Evolutionary conservation across 257 asterid genomes (phyloP).

Genomic region (Apocynum venetum): DNA sequence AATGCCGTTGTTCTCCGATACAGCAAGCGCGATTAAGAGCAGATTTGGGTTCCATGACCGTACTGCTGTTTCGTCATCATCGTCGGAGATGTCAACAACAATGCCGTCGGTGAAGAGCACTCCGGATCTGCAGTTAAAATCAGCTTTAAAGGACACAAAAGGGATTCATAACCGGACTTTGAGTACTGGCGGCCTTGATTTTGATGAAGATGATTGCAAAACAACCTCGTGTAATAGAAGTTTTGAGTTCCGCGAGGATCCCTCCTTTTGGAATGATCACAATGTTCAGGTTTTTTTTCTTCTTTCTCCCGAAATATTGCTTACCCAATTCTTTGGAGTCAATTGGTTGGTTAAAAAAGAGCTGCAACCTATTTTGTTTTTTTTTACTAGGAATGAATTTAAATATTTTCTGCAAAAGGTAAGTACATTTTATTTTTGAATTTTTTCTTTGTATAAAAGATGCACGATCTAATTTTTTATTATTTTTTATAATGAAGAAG

Average conservation of each 20-base stretch:
- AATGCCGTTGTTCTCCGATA: conserved; percentile 59
- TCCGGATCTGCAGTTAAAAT: conserved; percentile 50
- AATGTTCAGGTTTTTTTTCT: conserved; percentile 60
- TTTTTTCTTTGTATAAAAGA: not conserved
- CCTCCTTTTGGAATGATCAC: conserved; percentile 81
- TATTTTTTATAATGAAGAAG: too few species aligned
- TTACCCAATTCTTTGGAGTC: not conserved
- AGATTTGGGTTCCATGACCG: conserved; percentile 49
- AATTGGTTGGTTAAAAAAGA: not conserved
- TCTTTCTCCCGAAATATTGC: not conserved
- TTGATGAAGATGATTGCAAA: conserved; percentile 33
- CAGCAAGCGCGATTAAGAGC: conserved; percentile 56
- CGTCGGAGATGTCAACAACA: conserved; percentile 33
- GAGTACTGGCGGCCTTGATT: conserved; percentile 12
- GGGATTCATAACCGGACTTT: conserved; percentile 7
- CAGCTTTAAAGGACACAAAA: conserved; percentile 39
- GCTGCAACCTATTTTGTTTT: not conserved
- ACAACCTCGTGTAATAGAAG: conserved; percentile 25
- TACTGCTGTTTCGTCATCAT: conserved; percentile 12
- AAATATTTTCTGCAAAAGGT: not conserved
- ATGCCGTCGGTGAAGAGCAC: conserved; percentile 44
- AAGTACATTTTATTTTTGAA: too few species aligned
- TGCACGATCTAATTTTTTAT: not conserved
- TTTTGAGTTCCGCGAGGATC: conserved; percentile 72
- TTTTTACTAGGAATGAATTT: not conserved